phyloP scores from a whole-genome alignment of 73 alveolate species.

The Tetrahymena thermophila region DNA sequence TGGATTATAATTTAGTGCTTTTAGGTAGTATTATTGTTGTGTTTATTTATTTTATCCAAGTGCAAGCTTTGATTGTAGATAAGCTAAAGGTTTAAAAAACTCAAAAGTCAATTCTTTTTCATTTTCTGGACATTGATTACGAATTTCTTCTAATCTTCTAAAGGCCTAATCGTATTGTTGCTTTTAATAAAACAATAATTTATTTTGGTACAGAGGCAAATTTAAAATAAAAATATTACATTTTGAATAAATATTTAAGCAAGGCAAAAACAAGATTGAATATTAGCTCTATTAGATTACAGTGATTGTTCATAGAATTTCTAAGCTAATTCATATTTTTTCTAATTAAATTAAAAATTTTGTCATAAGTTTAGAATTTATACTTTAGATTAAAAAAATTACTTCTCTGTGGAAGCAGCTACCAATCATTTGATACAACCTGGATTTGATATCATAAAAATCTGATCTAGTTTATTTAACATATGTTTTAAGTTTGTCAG shows the following conservation, averaged over 20 bases:
- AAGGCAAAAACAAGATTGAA: neutral
- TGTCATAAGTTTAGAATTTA: too few relatives aligned
- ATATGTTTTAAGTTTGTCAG: neutral
- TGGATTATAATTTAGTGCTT: neutral
- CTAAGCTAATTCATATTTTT: neutral
- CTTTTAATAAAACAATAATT: neutral
- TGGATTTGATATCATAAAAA: neutral
- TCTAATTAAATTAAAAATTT: neutral
- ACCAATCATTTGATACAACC: neutral
- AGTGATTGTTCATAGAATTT: neutral
- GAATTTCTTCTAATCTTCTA: neutral
- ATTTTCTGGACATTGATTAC: neutral
- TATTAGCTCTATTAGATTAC: neutral
- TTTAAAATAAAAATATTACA: neutral
- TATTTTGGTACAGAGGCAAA: neutral
- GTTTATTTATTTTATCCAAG: neutral
- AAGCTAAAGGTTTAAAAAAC: neutral
- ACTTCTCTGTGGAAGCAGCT: neutral
- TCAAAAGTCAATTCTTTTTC: neutral
- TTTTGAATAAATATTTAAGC: neutral
- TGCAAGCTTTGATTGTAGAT: neutral
- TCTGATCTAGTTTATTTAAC: neutral
- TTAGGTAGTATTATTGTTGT: neutral
- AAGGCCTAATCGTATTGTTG: neutral
- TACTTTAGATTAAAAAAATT: neutral